Evolutionary conservation across 2,329 filamentous ascomycete species (phyloP).

Genomic region (Zasmidium citrigriseum): DNA sequence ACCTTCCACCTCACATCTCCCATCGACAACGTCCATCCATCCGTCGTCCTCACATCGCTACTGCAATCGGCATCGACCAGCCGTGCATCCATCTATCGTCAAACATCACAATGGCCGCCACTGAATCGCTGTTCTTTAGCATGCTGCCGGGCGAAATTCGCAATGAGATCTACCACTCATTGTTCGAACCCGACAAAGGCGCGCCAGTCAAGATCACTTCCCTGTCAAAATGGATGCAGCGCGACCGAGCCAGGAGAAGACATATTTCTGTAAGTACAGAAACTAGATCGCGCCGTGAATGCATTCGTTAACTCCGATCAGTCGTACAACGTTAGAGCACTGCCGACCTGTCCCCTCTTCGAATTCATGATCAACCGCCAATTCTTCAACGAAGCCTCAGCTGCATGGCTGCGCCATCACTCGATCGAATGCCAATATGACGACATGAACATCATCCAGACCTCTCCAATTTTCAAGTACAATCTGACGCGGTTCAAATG

Average conservation of each 20-base stretch:
- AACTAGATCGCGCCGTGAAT: background rate
- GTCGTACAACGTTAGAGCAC: background rate
- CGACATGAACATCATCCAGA: background rate
- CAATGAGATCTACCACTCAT: background rate
- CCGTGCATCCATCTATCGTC: too few relatives aligned
- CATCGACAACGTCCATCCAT: background rate
- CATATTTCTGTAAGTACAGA: background rate
- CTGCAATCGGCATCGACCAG: background rate
- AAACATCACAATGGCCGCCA: background rate
- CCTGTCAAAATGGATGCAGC: background rate
- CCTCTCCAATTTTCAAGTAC: background rate
- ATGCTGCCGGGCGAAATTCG: background rate
- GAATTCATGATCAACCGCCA: constrained; percentile 8
- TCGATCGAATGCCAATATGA: constrained; percentile 43
- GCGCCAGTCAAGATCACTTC: background rate
- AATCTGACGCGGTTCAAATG: background rate
- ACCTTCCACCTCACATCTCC: too few relatives aligned
- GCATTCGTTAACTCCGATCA: background rate
- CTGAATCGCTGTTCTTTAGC: background rate
- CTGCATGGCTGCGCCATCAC: constrained; percentile 21
- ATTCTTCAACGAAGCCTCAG: constrained; percentile 9
- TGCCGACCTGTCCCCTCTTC: constrained; percentile 1
- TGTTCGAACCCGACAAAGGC: background rate
- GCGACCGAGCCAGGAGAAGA: background rate
- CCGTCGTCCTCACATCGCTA: background rate